Base-by-base conservation (phyloP, 2,329 filamentous ascomycete genomes). In the Myriosclerotinia scirpicola region DNA sequence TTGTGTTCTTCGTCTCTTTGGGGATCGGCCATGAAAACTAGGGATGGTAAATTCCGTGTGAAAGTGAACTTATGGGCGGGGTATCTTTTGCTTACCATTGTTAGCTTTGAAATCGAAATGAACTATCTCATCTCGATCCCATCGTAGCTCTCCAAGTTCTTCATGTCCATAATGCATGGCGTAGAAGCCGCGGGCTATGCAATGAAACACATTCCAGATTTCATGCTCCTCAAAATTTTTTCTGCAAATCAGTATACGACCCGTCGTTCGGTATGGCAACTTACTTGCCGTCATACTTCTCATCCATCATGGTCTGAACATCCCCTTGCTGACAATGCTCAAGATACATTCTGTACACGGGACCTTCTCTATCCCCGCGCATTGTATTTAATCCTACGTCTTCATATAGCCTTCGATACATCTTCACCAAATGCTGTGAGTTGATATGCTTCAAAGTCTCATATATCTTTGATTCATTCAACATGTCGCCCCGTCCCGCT, bases 61-160 rank as follows among this genome's bases (percentile, higher is more conserved):
- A 42, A 17, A 14, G n/a, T 2, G 30, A n/a, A n/a, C 2, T 15
- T 14, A 34, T 34, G 30, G n/a, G 9, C 15, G 17, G 30, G 8
- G n/a, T 4, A 17, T 6, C 8, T 54, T 52, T 30, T 0, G 7
- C 60, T 42, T 42, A 63, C 60, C 60, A 63, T 63, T 63, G 6
- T 11, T 1, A 11, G 15, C 48, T 63, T 63, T 63, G 4, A 63
- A 26, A 54, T 63, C 60, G 52, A 63, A 63, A 22, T 63, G 60
- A 42, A 54, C 60, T 30, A 63, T 42, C 48, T 63, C 48, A 34
- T 63, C 60, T n/a, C 60, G 46, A 26, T 63, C 60, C 60, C 60
- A 63, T 40, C 60, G 36, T 9, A 34, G 22, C 15, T 30, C 15
- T 0, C 30, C 11, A 22, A 63, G n/a, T 8, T 54, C 11, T 42